Evolutionary conservation across 331 rosid species (phyloP).

Genomic region (Rosa hybrid): DNA sequence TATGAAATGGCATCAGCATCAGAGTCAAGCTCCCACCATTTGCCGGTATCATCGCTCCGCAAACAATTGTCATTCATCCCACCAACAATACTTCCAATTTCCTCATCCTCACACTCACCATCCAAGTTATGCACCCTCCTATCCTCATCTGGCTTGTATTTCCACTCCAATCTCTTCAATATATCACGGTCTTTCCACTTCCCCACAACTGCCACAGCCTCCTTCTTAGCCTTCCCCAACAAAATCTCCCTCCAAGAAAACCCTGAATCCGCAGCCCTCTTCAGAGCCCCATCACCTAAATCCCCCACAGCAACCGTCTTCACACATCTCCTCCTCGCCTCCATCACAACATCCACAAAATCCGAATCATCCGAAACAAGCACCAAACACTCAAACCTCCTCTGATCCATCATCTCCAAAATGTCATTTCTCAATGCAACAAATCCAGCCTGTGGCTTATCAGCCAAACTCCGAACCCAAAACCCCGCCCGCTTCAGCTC

Average conservation of each 20-base stretch:
- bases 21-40: constrained; percentile 39
- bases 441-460: constrained; percentile 58
- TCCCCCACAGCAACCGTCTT: constrained; percentile 82
- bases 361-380: constrained; percentile 81
- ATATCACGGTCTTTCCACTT: constrained; percentile 86
- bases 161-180: constrained; percentile 52
- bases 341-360: constrained; percentile 59
- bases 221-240: constrained; percentile 75
- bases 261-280: constrained; percentile 65
- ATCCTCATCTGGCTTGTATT: constrained; percentile 31
- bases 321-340: constrained; percentile 69
- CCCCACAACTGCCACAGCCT: constrained; percentile 59
- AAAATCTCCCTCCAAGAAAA: constrained; percentile 84
- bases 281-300: constrained; percentile 58
- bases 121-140: constrained; percentile 1
- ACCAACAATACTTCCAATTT: constrained; percentile 7
- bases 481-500: constrained; percentile 76
- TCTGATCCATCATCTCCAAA: constrained; percentile 69
- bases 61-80: constrained; percentile 2
- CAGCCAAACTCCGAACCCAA: constrained; percentile 49
- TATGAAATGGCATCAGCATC: constrained; percentile 15
- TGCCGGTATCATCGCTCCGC: constrained; percentile 14
- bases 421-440: constrained; percentile 50
- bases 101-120: constrained; percentile 18
- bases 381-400: constrained; percentile 64